A percentile compares a stretch with the other conserved stretches of the same genome.
Conservation (phyloP, 2,329 filamentous ascomycete genomes). For the Acrocalymma vagum region DNA sequence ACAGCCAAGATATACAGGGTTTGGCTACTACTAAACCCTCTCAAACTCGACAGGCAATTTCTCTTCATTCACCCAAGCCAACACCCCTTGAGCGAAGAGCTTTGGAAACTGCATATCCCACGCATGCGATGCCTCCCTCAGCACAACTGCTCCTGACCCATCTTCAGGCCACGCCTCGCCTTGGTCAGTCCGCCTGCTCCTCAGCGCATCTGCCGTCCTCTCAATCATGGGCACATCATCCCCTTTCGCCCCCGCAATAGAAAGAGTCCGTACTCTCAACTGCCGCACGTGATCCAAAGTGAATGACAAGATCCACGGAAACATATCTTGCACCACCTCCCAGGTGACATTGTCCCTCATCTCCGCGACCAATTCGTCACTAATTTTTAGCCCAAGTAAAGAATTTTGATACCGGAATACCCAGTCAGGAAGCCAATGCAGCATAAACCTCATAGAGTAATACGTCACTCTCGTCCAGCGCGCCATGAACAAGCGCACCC, state of each 20-base stretch:
- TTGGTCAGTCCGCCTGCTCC: constrained; percentile 3
- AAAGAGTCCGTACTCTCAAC: constrained; percentile 11
- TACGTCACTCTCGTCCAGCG: constrained; percentile 6
- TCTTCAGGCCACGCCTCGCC: constrained; percentile 7
- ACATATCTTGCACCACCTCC: constrained; percentile 6
- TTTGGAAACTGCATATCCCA: constrained; percentile 21
- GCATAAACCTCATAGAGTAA: constrained; percentile 8
- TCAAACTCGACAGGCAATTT: constrained; percentile 16
- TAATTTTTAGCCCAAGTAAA: constrained; percentile 1
- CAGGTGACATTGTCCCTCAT: constrained; percentile 5
- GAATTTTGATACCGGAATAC: constrained; percentile 7
- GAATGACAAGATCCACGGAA: constrained; percentile 4
- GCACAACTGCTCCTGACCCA: constrained; percentile 10
- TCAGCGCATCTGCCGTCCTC: constrained; percentile 7
- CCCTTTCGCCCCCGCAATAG: constrained; percentile 16
- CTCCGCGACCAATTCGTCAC: constrained; percentile 7
- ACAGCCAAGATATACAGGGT: too few species aligned
- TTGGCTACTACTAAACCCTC: too few species aligned
- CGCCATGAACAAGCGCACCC: constrained; percentile 6
- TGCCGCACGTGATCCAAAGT: constrained; percentile 8
- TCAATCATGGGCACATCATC: constrained; percentile 14
- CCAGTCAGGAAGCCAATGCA: constrained; percentile 7
- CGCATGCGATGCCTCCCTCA: constrained; percentile 13
- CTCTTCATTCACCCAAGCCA: constrained; percentile 12
- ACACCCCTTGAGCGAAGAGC: constrained; percentile 16